Evolutionary conservation across 2,329 filamentous ascomycete species (phyloP).

Genomic region (Colletotrichum karsti): DNA sequence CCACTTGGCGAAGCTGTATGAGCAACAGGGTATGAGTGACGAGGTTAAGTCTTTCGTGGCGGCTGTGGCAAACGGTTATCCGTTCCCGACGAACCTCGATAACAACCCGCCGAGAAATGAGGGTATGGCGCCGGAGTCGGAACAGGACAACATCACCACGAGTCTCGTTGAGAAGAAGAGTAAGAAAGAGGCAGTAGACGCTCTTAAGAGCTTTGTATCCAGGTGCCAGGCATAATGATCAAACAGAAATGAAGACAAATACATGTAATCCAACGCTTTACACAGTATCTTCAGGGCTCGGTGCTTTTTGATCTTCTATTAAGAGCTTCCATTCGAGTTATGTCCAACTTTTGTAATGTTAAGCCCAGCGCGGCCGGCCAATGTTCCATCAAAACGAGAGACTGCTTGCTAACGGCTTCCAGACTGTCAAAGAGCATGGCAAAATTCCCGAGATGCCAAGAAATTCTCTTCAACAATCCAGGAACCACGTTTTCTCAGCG

Average conservation of each 20-base stretch:
- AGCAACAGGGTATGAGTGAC: slow-evolving; percentile 45
- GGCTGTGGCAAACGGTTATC: slow-evolving; percentile 65
- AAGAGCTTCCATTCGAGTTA: too few relatives aligned
- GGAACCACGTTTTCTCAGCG: too few relatives aligned
- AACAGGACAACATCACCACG: slow-evolving; percentile 59
- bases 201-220: slow-evolving; percentile 38
- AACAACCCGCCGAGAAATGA: slow-evolving; percentile 61
- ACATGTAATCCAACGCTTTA: too few relatives aligned
- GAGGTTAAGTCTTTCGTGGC: slow-evolving; percentile 55
- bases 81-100: slow-evolving; percentile 71
- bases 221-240: background rate
- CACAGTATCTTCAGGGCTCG: too few relatives aligned
- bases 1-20: slow-evolving; percentile 40
- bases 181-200: slow-evolving; percentile 47
- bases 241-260: background rate
- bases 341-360: too few relatives aligned
- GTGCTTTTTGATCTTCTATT: too few relatives aligned
- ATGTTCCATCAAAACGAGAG: too few relatives aligned
- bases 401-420: too few relatives aligned
- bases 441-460: too few relatives aligned
- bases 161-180: slow-evolving; percentile 52
- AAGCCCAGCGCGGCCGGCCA: too few relatives aligned
- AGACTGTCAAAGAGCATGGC: too few relatives aligned
- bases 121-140: slow-evolving; percentile 68
- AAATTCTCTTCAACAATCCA: too few relatives aligned